Evolutionary conservation across 208 protist genomes (phyloP), one percentile per base, ranked within the genome.

Genomic region (Lotmaria passim): DNA sequence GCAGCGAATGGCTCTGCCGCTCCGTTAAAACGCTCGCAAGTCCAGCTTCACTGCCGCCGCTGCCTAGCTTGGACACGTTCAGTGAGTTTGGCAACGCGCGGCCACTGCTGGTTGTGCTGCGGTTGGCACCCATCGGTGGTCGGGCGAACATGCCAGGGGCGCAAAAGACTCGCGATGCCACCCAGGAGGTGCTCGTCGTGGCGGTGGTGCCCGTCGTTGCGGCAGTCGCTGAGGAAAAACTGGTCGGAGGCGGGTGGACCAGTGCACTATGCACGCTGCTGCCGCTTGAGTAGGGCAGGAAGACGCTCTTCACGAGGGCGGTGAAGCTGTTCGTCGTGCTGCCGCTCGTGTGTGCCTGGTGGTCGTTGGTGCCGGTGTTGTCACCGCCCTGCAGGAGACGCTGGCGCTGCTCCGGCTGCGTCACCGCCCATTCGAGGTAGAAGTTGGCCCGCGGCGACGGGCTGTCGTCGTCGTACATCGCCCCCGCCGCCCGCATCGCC

Each of bases 391-490:
- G 30, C 33, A 43, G 48, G 19, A 30, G 52, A 3, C 30, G 63
- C 51, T 69, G 48, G 0, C 59, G 59, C 41, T 53, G 30, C 62
- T 63, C 52, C 33, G 39, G 53, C 56, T 72, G 55, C 44, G 56
- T 63, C 46, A 57, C 66, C 19, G 66, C 56, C 66, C 66, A 72
- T 46, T 72, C 66, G 7, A 72, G 44, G 36, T 72, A 72, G 3
- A 72, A 21, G 34, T 63, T 55, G n/a, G 66, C 66, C 12, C 41
- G 43, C 15, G 66, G 66, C 12, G 53, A 62, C 0, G 66, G 66
- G 46, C 66, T 72, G 55, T 72, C 66, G 46, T 72, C 66, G 44
- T 72, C 55, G 55, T 72, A 72, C 34, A 60, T 23, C 4, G n/a
- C 63, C 10, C 19, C 63, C 23, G 62, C 59, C 0, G 46, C 44